Base-by-base conservation (phyloP, 2,329 filamentous ascomycete genomes). In the Aureobasidium mangrovei region DNA sequence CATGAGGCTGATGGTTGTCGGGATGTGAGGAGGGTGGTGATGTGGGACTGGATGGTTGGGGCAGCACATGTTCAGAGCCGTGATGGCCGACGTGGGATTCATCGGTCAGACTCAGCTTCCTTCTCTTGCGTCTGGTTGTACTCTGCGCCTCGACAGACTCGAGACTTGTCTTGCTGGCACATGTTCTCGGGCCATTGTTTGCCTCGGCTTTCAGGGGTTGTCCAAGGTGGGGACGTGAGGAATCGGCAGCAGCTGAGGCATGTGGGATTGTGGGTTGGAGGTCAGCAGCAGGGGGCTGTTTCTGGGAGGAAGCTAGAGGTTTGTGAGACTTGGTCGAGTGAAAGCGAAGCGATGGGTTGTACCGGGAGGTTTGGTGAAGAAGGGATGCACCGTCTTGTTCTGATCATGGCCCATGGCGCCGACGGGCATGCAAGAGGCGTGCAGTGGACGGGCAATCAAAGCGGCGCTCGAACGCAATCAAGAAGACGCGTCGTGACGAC, bases 401-500 rank as follows among this genome's bases (percentile, higher is more conserved):
- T 56, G 51, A 10, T 31, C 54, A 56, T 56, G 27, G 45, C 36
- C 49, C 57, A 58, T 58, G 31, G 44, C 51, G 48, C 38, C 47
- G 45, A 55, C 29, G 28, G 31, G 4, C 40, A 31, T 36, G 38
- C 3, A 43, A 4, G 18, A 33, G 10, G 38, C 24, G 29, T 32
- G 24, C 35, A 35, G 49, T 18, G 32, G 5, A 9, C 9, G 29
- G 41, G 10, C 44, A n/a, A 18, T 4, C 40, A 12, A 42, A n/a
- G n/a, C 6, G 18, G 4, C 26, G 18, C 39, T n/a, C 4, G n/a
- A 26, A 33, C 38, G 36, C 32, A n/a, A 38, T n/a, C 8, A 33
- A 26, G 38, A 51, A 33, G 47, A 51, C 47, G 47, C 47, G 47
- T 27, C 47, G 7, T 29, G 33, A 27, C 47, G 38, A 7, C 32